Evolutionary conservation across 2,329 filamentous ascomycete genomes (phyloP).

Genomic region (Phaeophleospora eucalypticola): DNA sequence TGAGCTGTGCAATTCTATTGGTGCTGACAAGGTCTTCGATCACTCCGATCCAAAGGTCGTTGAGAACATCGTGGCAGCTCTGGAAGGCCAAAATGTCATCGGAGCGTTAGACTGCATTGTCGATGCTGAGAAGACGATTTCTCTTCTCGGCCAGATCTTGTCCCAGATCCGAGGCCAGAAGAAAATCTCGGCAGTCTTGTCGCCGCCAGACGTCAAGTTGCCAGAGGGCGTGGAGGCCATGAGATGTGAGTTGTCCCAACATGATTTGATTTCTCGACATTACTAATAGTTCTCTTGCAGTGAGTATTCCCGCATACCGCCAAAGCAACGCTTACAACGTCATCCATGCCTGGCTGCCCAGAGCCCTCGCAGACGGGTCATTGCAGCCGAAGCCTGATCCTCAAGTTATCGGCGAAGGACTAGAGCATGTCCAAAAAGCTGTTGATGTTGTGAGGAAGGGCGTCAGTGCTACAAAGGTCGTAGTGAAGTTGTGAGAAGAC

Average conservation of each 20-base stretch:
- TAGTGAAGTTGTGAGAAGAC: constrained; percentile 12
- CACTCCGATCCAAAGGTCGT: constrained; percentile 31
- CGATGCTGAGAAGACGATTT: constrained; percentile 7
- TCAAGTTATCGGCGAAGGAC: constrained; percentile 15
- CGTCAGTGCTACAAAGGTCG: constrained; percentile 21
- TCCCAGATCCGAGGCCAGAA: constrained; percentile 4
- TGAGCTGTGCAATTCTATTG: constrained; percentile 38
- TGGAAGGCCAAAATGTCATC: constrained; percentile 2
- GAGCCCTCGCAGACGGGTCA: constrained; percentile 12
- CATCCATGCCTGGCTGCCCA: constrained; percentile 13
- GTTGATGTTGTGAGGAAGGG: constrained; percentile 16
- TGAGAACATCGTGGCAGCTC: constrained; percentile 1
- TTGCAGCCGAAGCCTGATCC: constrained; percentile 16
- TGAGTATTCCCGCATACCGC: constrained; percentile 12
- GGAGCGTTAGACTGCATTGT: constrained; percentile 8
- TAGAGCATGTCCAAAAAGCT: constrained; percentile 18
- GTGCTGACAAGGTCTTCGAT: constrained; percentile 47
- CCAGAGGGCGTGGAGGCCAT: constrained; percentile 8
- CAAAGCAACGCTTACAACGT: constrained; percentile 6
- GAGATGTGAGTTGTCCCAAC: constrained; percentile 3
- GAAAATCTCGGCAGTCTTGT: constrained; percentile 11
- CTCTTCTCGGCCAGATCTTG: constrained; percentile 5
- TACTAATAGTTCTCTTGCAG: constrained; percentile 1
- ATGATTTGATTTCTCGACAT: not conserved
- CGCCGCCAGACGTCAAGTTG: constrained; percentile 5